Conservation (phyloP, 495 filamentous ascomycete species). For the Aspergillus campestris region DNA sequence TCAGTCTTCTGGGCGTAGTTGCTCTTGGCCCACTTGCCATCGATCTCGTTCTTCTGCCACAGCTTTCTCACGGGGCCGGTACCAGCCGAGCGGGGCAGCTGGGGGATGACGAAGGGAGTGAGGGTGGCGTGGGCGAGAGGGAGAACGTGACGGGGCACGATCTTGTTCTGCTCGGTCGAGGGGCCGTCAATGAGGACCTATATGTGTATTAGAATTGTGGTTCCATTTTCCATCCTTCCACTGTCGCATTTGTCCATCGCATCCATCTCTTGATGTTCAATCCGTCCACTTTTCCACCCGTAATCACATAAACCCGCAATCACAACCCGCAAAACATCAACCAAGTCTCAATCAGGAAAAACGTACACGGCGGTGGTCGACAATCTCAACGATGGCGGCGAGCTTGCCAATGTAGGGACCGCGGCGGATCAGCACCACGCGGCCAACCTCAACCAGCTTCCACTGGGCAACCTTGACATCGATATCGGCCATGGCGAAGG, state of each 20-base stretch:
- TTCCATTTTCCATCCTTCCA: background rate
- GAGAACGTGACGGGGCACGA: slow-evolving; percentile 75
- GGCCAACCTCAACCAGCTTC: slow-evolving; percentile 95
- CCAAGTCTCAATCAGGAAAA: slow-evolving; percentile 6
- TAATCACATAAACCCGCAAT: no score
- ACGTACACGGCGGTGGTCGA: slow-evolving; percentile 99
- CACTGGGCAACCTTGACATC: slow-evolving; percentile 68
- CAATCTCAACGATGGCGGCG: slow-evolving; percentile 94
- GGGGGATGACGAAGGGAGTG: slow-evolving; percentile 80
- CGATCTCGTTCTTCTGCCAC: slow-evolving; percentile 83
- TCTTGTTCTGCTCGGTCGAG: slow-evolving; percentile 60
- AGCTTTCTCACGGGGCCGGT: slow-evolving; percentile 69
- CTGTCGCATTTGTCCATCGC: background rate
- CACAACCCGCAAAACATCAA: no score
- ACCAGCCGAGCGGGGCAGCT: slow-evolving; percentile 80
- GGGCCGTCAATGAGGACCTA: slow-evolving; percentile 96
- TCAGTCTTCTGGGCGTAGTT: slow-evolving; percentile 84
- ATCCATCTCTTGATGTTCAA: slow-evolving; percentile 5
- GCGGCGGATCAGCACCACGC: slow-evolving; percentile 75
- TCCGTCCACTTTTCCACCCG: slow-evolving; percentile 4
- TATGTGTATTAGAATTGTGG: no score
- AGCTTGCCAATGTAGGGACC: slow-evolving; percentile 76
- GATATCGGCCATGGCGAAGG: slow-evolving; percentile 56
- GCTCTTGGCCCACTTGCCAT: slow-evolving; percentile 81
- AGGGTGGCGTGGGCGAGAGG: slow-evolving; percentile 74